phyloP scores from a whole-genome alignment of 2,329 filamentous ascomycete species.

The Fusarium sp. region DNA sequence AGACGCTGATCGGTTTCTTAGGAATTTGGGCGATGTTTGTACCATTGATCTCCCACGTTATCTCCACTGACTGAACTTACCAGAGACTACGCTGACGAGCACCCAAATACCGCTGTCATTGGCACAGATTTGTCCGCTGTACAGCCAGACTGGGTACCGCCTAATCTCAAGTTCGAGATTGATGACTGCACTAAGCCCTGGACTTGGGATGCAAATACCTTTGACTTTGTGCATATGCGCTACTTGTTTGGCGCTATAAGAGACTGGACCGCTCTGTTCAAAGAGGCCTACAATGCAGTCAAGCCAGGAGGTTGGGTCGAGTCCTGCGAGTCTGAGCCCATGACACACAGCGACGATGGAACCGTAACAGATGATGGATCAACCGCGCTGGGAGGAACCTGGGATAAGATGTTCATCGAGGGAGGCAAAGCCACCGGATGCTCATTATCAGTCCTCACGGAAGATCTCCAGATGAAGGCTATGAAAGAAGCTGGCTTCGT shows the following conservation, averaged over 20 bases:
- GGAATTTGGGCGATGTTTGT: slow-evolving; percentile 16
- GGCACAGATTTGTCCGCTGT: slow-evolving; percentile 14
- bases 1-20: background rate
- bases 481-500: slow-evolving; percentile 16
- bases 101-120: slow-evolving; percentile 2
- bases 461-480: slow-evolving; percentile 10
- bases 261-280: slow-evolving; percentile 6
- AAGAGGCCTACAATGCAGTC: background rate
- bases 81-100: slow-evolving; percentile 15
- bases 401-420: slow-evolving; percentile 7
- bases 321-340: slow-evolving; percentile 3
- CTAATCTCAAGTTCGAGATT: slow-evolving; percentile 15
- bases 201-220: slow-evolving; percentile 3
- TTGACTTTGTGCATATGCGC: slow-evolving; percentile 15
- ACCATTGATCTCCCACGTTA: fast-evolving
- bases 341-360: slow-evolving; percentile 8
- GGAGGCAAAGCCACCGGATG: background rate
- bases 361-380: background rate
- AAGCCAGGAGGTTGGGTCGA: slow-evolving; percentile 22
- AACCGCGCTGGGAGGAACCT: background rate
- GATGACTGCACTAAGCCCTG: slow-evolving; percentile 10
- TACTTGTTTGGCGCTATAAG: slow-evolving; percentile 11
- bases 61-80: background rate
- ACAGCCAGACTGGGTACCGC: slow-evolving; percentile 8
- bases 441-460: background rate